These are phyloP conservation scores for Anisodus acutangulus DNA, from an alignment of 257 asterid species.

Conservation along the genomic window DNA sequence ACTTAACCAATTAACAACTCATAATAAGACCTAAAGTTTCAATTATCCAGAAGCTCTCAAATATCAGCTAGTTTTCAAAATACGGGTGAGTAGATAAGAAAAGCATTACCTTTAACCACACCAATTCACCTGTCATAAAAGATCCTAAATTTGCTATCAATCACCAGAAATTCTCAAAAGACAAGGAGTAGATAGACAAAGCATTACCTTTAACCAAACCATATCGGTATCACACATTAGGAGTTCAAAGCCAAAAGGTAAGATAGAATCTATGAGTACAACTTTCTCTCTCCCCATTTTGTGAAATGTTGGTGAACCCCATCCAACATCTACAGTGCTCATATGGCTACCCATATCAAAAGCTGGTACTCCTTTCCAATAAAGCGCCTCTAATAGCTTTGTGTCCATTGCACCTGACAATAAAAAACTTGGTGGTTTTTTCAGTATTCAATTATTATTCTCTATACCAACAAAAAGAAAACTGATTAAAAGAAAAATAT, in stretches of 20 bases:
- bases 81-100: conserved; percentile 32
- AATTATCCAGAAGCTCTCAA: conserved; percentile 11
- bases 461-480: neutral
- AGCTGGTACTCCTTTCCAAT: conserved; percentile 96
- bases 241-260: conserved; percentile 85
- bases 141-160: neutral
- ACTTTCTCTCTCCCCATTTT: conserved; percentile 97
- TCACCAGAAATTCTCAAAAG: conserved; percentile 19
- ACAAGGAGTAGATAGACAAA: conserved; percentile 33
- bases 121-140: neutral
- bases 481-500: conserved; percentile 24
- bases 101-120: conserved; percentile 78
- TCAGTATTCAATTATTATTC: conserved; percentile 27
- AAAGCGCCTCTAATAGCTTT: conserved; percentile 87
- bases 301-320: conserved; percentile 96
- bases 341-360: conserved; percentile 98
- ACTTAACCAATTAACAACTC: conserved; percentile 6
- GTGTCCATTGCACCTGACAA: conserved; percentile 97
- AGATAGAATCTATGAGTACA: conserved; percentile 79
- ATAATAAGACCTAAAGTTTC: neutral
- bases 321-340: conserved; percentile 96
- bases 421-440: neutral
- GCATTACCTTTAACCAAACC: conserved; percentile 97
- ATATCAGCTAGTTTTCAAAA: conserved; percentile 1
- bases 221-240: conserved; percentile 99